These are phyloP conservation scores for Saturnispora mendoncae DNA, from an alignment of 805 yeast species.

Conservation along the genomic window DNA sequence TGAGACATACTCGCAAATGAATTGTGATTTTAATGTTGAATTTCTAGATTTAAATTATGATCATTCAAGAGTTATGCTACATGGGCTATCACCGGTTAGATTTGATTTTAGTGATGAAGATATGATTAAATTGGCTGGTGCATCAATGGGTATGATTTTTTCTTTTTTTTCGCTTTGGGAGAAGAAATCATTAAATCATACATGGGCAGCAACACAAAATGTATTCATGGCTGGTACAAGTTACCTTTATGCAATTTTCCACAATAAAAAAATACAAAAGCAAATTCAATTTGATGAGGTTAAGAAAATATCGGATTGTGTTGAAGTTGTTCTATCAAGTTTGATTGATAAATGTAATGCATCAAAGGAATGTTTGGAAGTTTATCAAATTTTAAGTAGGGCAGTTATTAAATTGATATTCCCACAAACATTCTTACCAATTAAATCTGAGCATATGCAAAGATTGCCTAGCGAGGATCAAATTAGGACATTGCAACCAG, in stretches of 20 bases:
- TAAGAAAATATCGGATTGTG: constrained; percentile 39
- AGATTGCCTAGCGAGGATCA: constrained; percentile 24
- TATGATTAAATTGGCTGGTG: constrained; percentile 45
- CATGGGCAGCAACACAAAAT: constrained; percentile 91
- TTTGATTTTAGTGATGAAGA: constrained; percentile 46
- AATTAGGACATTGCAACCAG: constrained; percentile 26
- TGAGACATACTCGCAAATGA: constrained; percentile 47
- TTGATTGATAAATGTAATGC: constrained; percentile 69
- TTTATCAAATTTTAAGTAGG: constrained; percentile 61
- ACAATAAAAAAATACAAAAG: constrained; percentile 46
- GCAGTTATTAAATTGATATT: constrained; percentile 59
- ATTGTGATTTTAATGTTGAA: constrained; percentile 63
- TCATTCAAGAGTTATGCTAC: constrained; percentile 62
- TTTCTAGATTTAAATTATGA: constrained; percentile 69
- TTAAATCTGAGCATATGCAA: constrained; percentile 21
- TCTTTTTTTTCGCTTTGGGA: constrained; percentile 51
- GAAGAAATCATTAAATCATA: constrained; percentile 61
- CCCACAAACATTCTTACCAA: constrained; percentile 23
- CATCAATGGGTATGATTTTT: constrained; percentile 58
- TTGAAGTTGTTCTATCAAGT: constrained; percentile 50
- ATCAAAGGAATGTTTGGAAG: constrained; percentile 60
- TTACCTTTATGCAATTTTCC: constrained; percentile 66
- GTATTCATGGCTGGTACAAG: constrained; percentile 85
- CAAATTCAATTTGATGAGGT: constrained; percentile 40
- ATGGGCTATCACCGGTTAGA: constrained; percentile 71